These are phyloP conservation scores for Diaporthe batatas DNA, from an alignment of 2,329 filamentous ascomycete genomes.

Conservation along the genomic window DNA sequence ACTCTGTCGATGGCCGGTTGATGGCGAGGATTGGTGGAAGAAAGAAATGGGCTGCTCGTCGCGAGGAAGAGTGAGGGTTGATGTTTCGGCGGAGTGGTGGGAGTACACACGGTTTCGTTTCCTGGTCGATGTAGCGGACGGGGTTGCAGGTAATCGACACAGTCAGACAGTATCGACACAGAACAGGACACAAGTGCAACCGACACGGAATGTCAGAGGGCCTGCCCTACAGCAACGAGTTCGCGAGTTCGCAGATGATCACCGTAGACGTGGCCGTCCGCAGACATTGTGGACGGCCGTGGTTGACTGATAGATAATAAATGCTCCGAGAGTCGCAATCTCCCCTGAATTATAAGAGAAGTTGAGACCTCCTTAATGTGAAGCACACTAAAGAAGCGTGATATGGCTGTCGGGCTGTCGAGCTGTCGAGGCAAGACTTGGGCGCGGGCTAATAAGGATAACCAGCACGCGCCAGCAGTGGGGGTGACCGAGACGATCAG, in stretches of 20 bases:
- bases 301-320: slow-evolving; percentile 20
- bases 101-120: not conserved
- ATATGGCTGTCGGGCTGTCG: slow-evolving; percentile 13
- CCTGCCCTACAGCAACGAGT: not conserved
- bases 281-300: slow-evolving; percentile 9
- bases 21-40: slow-evolving; percentile 14
- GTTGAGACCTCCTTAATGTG: slow-evolving; percentile 30
- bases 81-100: not conserved
- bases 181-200: not conserved
- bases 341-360: slow-evolving; percentile 27
- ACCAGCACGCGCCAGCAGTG: slow-evolving; percentile 2
- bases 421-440: not conserved
- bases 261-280: not conserved
- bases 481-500: slow-evolving; percentile 7
- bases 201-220: not conserved
- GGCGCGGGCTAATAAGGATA: slow-evolving; percentile 8
- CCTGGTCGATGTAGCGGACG: not conserved
- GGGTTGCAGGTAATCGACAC: no score
- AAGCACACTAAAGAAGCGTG: slow-evolving; percentile 32
- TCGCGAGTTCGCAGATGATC: not conserved
- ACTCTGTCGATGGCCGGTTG: slow-evolving; percentile 7
- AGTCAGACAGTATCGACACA: not conserved
- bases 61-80: not conserved
- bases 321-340: slow-evolving; percentile 28
- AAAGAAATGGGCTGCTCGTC: not conserved